A percentile compares a stretch with the other conserved stretches of the same genome.
Conservation (phyloP, 768 basidiomycete genomes). For the Neoboletus subvelutipes region DNA sequence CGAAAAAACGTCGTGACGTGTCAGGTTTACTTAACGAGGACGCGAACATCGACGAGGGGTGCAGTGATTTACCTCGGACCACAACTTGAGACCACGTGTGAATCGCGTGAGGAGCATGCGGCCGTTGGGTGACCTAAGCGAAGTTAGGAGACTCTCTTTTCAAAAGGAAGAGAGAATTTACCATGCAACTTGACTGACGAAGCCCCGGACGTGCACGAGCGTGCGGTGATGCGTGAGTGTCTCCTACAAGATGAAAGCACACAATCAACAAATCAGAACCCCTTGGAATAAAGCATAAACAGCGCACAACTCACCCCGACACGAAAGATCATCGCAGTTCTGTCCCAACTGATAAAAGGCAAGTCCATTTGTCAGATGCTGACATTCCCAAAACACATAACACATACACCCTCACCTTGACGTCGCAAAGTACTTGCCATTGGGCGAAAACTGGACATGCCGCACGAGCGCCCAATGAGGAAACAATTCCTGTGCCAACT, state of each 20-base stretch:
- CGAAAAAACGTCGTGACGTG: background rate
- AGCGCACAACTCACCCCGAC: conserved; percentile 37
- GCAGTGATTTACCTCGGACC: conserved; percentile 41
- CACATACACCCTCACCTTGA: conserved; percentile 38
- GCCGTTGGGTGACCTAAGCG: conserved; percentile 47
- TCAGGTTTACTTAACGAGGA: background rate
- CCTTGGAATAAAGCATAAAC: background rate
- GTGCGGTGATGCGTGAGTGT: conserved; percentile 42
- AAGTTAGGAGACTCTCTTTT: background rate
- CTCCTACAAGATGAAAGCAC: conserved; percentile 32
- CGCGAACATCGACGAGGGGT: background rate
- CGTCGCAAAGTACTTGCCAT: conserved; percentile 53
- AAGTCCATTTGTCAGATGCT: background rate
- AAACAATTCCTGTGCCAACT: conserved; percentile 37
- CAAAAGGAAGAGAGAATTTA: conserved; percentile 5
- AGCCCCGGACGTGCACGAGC: conserved; percentile 50
- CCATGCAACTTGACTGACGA: conserved; percentile 57
- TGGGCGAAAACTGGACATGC: conserved; percentile 56
- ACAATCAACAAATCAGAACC: background rate
- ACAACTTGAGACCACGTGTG: conserved; percentile 47
- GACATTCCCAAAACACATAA: background rate
- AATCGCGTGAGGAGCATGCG: conserved; percentile 46
- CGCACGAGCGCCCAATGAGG: conserved; percentile 50
- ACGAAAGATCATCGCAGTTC: conserved; percentile 47
- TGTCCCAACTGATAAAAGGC: conserved; percentile 42